phyloP scores from a whole-genome alignment of 257 asterid genomes.

The Solanum stenotomum region DNA sequence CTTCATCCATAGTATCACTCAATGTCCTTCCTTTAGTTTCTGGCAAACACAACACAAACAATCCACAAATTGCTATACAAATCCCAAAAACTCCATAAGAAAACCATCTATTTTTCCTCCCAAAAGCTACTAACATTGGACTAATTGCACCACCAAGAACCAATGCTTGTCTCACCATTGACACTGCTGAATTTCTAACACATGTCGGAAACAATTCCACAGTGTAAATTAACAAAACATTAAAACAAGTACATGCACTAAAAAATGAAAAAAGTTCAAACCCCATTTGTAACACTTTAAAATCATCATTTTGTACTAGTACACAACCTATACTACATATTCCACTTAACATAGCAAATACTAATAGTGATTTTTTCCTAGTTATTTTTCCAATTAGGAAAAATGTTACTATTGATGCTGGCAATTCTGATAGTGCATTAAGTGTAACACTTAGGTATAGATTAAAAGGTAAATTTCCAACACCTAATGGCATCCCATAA shows the following conservation, averaged over 20 bases:
- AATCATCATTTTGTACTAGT: neutral
- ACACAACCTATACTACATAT: constrained; percentile 43
- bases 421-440: constrained; percentile 54
- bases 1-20: constrained; percentile 20
- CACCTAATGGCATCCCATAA: constrained; percentile 74
- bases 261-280: constrained; percentile 51
- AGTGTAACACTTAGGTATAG: constrained; percentile 46
- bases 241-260: constrained; percentile 42
- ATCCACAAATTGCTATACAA: neutral
- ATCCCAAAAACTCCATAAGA: constrained; percentile 20
- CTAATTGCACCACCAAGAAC: constrained; percentile 18
- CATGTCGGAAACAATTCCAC: constrained; percentile 29
- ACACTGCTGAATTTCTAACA: constrained; percentile 23
- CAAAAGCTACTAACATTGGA: constrained; percentile 16
- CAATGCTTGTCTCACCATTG: constrained; percentile 18
- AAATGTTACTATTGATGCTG: constrained; percentile 35
- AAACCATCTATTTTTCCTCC: constrained; percentile 1
- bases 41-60: constrained; percentile 15
- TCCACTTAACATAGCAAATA: constrained; percentile 35
- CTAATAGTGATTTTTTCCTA: constrained; percentile 24
- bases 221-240: constrained; percentile 35
- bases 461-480: constrained; percentile 29
- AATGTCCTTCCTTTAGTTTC: constrained; percentile 18
- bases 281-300: constrained; percentile 23
- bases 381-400: constrained; percentile 25